These are phyloP conservation scores for Metarhizium robertsii DNA, from an alignment of 2,329 filamentous ascomycete species.

Conservation along the genomic window DNA sequence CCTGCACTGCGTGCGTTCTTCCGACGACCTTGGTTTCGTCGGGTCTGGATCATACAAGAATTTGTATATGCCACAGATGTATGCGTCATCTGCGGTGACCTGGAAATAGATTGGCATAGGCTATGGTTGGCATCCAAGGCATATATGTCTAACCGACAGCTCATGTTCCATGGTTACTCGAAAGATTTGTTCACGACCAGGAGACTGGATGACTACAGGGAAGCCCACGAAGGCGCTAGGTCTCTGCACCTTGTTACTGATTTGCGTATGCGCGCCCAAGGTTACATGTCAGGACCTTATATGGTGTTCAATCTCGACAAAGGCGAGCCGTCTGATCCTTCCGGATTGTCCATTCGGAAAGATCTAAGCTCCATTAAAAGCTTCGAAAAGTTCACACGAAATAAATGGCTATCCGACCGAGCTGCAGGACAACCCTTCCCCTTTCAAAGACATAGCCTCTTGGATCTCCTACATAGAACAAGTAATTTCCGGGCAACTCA, in stretches of 20 bases:
- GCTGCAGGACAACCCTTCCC: conserved; percentile 5
- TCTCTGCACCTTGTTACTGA: conserved; percentile 3
- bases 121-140: conserved; percentile 9
- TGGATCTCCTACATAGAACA: conserved; percentile 4
- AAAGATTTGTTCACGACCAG: neutral
- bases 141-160: conserved; percentile 5
- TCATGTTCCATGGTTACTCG: conserved; percentile 5
- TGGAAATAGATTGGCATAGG: conserved; percentile 8
- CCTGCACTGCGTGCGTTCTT: conserved; percentile 6
- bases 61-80: conserved; percentile 8
- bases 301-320: conserved; percentile 4
- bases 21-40: conserved; percentile 8
- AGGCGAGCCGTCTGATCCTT: neutral
- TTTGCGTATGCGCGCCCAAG: conserved; percentile 6
- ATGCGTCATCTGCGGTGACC: conserved; percentile 4
- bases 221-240: conserved; percentile 5
- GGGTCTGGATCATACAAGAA: conserved; percentile 11
- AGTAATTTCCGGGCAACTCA: conserved; percentile 5
- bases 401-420: neutral
- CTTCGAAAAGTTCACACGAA: neutral
- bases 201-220: conserved; percentile 1
- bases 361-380: conserved; percentile 4
- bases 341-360: conserved; percentile 4
- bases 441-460: neutral
- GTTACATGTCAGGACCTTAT: conserved; percentile 6